A percentile compares a stretch with the other conserved stretches of the same genome.
Conservation (phyloP, 139 green algal species). For the Closterium sp. region DNA sequence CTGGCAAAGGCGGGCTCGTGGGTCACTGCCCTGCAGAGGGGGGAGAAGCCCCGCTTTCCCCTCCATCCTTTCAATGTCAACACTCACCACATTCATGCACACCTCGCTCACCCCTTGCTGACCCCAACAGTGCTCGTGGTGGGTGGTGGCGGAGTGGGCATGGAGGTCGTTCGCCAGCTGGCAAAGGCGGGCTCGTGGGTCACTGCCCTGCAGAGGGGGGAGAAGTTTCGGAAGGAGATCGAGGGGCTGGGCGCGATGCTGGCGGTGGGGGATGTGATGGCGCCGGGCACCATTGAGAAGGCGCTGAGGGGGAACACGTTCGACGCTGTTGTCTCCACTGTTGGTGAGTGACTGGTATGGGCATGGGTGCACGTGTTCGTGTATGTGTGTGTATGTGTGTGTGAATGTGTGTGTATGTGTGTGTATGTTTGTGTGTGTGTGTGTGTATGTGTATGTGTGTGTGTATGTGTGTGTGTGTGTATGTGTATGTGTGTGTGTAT, state of each 20-base stretch:
- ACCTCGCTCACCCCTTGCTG: background rate
- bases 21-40: slow-evolving; percentile 76
- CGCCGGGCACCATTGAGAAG: slow-evolving; percentile 64
- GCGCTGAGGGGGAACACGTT: slow-evolving; percentile 64
- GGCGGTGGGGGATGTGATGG: slow-evolving; percentile 81
- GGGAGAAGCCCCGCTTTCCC: slow-evolving; percentile 52
- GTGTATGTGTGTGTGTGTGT: slow-evolving; percentile 54
- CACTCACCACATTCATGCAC: no score
- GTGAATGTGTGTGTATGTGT: slow-evolving; percentile 89
- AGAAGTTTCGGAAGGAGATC: slow-evolving; percentile 73
- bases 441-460: slow-evolving; percentile 73
- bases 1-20: slow-evolving; percentile 91
- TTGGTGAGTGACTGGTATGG: slow-evolving; percentile 75
- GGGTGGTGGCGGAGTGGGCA: slow-evolving; percentile 82
- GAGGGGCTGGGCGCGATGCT: slow-evolving; percentile 91
- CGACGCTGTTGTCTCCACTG: slow-evolving; percentile 73
- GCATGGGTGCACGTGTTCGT: slow-evolving; percentile 82
- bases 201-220: slow-evolving; percentile 68
- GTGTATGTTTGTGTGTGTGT: no score
- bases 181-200: slow-evolving; percentile 96
- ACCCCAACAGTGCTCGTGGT: slow-evolving; percentile 72
- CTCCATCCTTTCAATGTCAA: background rate
- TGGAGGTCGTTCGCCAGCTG: slow-evolving; percentile 78
- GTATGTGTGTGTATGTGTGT: slow-evolving; percentile 82
- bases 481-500: no score